Conservation (phyloP, 2,329 filamentous ascomycete genomes). For the Colletotrichum sp. region DNA sequence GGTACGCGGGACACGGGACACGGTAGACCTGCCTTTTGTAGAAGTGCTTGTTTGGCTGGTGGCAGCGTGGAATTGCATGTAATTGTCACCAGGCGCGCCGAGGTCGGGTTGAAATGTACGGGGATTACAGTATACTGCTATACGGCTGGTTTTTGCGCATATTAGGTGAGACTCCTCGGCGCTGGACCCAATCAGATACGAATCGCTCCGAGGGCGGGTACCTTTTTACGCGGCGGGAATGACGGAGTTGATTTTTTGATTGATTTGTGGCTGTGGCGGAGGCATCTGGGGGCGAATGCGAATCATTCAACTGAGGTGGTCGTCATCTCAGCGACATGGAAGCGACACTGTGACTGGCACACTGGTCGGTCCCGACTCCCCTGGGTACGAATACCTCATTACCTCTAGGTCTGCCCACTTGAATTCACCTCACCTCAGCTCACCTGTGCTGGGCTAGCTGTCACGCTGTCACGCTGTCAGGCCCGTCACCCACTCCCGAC, state of each 20-base stretch:
- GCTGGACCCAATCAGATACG: not conserved
- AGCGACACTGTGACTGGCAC: too few relatives aligned
- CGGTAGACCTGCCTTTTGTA: not conserved
- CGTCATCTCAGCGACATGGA: constrained; percentile 6
- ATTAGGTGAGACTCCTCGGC: not conserved
- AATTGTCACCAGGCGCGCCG: not conserved
- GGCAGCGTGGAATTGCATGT: not conserved
- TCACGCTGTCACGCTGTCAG: not conserved
- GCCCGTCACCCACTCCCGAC: not conserved
- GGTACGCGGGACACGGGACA: not conserved
- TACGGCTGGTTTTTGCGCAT: too few relatives aligned
- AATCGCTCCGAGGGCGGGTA: not conserved
- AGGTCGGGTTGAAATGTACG: not conserved
- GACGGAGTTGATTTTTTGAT: not conserved
- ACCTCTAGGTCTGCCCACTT: not conserved
- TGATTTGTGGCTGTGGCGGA: constrained; percentile 16
- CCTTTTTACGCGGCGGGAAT: not conserved
- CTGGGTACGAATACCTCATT: too few relatives aligned
- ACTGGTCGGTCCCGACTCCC: too few relatives aligned
- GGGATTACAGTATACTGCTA: not conserved
- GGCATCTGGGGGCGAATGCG: constrained; percentile 7
- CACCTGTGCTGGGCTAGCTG: not conserved
- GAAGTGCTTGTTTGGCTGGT: not conserved
- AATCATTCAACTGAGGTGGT: constrained; percentile 2
- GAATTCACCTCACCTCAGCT: not conserved